A percentile compares a stretch with the other conserved stretches of the same genome.
Conservation (phyloP, 148 eudicot species). For the Diospyros lotus region DNA sequence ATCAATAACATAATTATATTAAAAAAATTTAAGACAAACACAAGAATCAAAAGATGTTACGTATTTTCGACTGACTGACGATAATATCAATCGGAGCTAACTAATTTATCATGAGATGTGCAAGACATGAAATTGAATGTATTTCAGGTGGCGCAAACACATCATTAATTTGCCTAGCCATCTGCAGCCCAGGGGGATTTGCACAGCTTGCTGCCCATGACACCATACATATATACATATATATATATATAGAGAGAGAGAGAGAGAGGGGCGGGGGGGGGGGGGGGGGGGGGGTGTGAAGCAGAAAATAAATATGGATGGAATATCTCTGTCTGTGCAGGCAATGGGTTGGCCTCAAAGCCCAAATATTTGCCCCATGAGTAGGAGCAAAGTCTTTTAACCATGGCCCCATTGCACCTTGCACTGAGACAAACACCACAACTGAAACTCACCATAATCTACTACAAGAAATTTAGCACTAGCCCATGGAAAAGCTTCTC, state of each 20-base stretch:
- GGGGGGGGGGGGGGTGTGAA: not conserved
- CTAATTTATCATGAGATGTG: not conserved
- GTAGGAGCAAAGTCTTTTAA: constrained; percentile 41
- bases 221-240: too few relatives aligned
- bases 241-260: too few relatives aligned
- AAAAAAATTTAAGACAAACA: too few relatives aligned
- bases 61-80: too few relatives aligned
- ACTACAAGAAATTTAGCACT: not conserved
- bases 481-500: not conserved
- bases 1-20: too few relatives aligned
- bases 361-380: constrained; percentile 19
- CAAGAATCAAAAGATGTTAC: too few relatives aligned
- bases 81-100: too few relatives aligned
- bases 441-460: constrained; percentile 20
- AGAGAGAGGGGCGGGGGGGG: not conserved
- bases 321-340: constrained; percentile 55
- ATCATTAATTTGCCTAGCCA: constrained; percentile 2
- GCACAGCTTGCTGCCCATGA: too few relatives aligned
- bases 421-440: constrained; percentile 37
- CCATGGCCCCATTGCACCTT: constrained; percentile 17
- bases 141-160: constrained; percentile 14
- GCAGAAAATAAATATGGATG: constrained; percentile 21
- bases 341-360: constrained; percentile 53
- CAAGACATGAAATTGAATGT: not conserved
- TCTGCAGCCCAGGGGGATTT: too few relatives aligned